These are phyloP conservation scores for Kalmusia sp. DNA, from an alignment of 2,329 filamentous ascomycete genomes.

Conservation along the genomic window DNA sequence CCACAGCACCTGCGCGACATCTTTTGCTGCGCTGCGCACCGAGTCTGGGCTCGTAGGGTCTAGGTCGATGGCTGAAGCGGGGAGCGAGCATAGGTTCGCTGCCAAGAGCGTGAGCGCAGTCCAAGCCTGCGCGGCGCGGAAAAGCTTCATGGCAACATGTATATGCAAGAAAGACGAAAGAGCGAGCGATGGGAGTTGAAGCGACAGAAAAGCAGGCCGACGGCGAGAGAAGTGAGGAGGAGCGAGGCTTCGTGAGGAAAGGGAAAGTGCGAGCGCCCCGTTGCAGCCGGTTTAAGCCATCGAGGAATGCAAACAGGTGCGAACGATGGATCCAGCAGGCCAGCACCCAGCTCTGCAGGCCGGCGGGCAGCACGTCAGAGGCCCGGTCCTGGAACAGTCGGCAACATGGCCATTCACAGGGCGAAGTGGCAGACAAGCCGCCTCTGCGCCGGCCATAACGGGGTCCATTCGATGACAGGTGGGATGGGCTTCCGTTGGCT, in stretches of 20 bases:
- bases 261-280: not conserved
- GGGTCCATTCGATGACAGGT: too few relatives aligned
- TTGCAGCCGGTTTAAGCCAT: not conserved
- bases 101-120: slow-evolving; percentile 16
- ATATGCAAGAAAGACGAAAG: not conserved
- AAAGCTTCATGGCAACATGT: slow-evolving; percentile 23
- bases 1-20: slow-evolving; percentile 56
- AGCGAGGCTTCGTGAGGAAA: not conserved
- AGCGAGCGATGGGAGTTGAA: not conserved
- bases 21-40: slow-evolving; percentile 52
- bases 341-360: not conserved
- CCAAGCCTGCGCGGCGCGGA: slow-evolving; percentile 12
- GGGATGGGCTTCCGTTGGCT: too few relatives aligned
- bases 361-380: not conserved
- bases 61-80: slow-evolving; percentile 20
- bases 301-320: slow-evolving; percentile 4
- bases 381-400: not conserved
- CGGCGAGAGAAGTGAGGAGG: not conserved
- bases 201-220: not conserved
- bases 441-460: too few relatives aligned
- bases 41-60: slow-evolving; percentile 41
- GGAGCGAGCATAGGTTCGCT: slow-evolving; percentile 12
- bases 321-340: not conserved
- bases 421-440: too few relatives aligned
- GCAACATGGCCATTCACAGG: not conserved